Percentiles rank a stretch among this genome's conserved stretches.
Evolutionary conservation across 352 stramenopile species (phyloP).

Genomic region (Phytophthora pinifolia): DNA sequence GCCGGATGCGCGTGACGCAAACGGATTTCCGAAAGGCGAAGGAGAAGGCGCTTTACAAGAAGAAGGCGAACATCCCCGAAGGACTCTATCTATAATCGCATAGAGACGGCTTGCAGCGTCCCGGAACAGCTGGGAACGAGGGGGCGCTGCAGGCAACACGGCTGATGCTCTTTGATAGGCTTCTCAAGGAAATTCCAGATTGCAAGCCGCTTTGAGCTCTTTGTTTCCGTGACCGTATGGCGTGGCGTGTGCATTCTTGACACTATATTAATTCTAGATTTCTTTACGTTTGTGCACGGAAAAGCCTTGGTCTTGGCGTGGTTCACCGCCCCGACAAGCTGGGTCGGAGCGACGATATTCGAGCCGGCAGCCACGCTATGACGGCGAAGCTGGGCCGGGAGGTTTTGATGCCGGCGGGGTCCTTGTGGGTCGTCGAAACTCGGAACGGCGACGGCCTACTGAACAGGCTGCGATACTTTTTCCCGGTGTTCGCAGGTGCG

Average conservation of each 20-base stretch:
- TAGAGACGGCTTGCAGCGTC: slow-evolving; percentile 18
- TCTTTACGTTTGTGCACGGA: slow-evolving; percentile 10
- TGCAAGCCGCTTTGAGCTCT: slow-evolving; percentile 30
- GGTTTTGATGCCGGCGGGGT: slow-evolving; percentile 16
- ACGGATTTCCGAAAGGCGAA: slow-evolving; percentile 99
- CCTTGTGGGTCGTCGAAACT: slow-evolving; percentile 12
- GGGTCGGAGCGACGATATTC: slow-evolving; percentile 28
- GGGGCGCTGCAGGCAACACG: not conserved
- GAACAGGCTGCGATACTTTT: slow-evolving; percentile 21
- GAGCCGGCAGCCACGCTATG: slow-evolving; percentile 36
- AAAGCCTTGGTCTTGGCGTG: slow-evolving; percentile 1
- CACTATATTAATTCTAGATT: slow-evolving; percentile 21
- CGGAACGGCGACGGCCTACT: slow-evolving; percentile 16
- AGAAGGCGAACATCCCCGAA: slow-evolving; percentile 99
- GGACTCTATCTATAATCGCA: slow-evolving; percentile 96
- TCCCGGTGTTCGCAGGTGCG: slow-evolving; percentile 5
- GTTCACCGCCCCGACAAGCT: slow-evolving; percentile 24
- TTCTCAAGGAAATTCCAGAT: slow-evolving; percentile 22
- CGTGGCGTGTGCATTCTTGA: slow-evolving; percentile 14
- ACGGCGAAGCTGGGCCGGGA: slow-evolving; percentile 27
- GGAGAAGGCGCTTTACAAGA: slow-evolving; percentile 99
- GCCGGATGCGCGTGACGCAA: slow-evolving; percentile 99
- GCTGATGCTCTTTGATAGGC: slow-evolving; percentile 20
- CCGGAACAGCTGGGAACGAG: slow-evolving; percentile 1
- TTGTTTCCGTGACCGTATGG: slow-evolving; percentile 7